Base-by-base conservation (phyloP, 2,329 filamentous ascomycete species). In the Ascochyta rabiei region DNA sequence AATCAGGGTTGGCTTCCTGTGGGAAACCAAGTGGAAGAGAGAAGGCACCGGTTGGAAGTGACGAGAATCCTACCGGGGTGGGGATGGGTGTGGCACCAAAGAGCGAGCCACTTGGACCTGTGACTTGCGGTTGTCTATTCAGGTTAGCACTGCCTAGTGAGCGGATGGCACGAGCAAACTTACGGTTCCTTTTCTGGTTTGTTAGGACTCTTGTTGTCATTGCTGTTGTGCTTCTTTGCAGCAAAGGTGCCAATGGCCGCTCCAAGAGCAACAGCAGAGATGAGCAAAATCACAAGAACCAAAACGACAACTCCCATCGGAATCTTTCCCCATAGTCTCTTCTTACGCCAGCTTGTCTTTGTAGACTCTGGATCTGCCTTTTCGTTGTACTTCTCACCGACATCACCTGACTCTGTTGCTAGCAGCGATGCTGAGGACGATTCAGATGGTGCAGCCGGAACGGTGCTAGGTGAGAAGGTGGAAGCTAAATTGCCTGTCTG, bases 231-330 rank as follows among this genome's bases (percentile, higher is more conserved):
- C 46, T 71, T 68, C 33, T 79, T 81, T 13, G 79, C 80, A 46
- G 84, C 66, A 21, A 84, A 73, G 33, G 81, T 81, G 4, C 83
- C 83, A 62, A 85, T 79, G 6, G 81, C 79, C 48, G 80, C 82
- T 46, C 82, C 83, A 38, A 84, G 74, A 24, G 81, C 75, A 28
- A 78, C 77, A 37, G 79, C 80, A 37, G 75, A 68, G 33, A 77
- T 52, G 13, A 84, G 68, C 13, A 83, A 60, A 49, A 84, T 68
- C 2, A 81, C 63, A 8, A 80, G 70, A 3, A 75, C 70, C 8
- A 82, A 64, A 6, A 82, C 65, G 23, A 79, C 72, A n/a, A 84
- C 62, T 72, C 81, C 83, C 42, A 84, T 66, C 0, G 82, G 82
- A 9, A 84, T 57, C 30, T 66, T 74, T 9, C 82, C 82, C 64